Conservation (phyloP, 805 yeast genomes). For the Zygoascus flipseniorum region DNA sequence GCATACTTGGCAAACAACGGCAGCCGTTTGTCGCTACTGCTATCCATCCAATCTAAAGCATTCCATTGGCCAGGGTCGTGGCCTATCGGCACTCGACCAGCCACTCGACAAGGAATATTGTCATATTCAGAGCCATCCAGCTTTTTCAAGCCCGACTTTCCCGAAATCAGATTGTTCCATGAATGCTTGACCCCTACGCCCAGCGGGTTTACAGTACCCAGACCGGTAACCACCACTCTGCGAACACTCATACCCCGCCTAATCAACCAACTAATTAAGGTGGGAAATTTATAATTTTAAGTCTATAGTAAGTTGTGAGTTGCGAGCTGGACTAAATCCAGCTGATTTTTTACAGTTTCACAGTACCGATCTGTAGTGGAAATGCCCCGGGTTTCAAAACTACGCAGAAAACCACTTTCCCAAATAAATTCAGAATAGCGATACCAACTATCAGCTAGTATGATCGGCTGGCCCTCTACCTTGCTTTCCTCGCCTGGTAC, state of each 20-base stretch:
- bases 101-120: conserved; percentile 60
- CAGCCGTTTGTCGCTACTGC: conserved; percentile 47
- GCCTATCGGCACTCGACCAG: conserved; percentile 52
- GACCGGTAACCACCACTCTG: conserved; percentile 86
- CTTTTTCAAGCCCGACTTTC: conserved; percentile 31
- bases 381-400: not conserved
- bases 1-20: conserved; percentile 76
- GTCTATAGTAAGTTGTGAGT: no score
- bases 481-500: no score
- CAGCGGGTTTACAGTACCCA: conserved; percentile 80
- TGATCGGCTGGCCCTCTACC: no score
- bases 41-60: conserved; percentile 40
- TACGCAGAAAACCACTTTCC: not conserved
- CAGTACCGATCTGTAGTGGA: not conserved
- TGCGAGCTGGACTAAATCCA: no score
- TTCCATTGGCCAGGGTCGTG: conserved; percentile 37
- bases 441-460: no score
- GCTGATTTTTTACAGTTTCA: no score
- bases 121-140: conserved; percentile 40
- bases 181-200: conserved; percentile 43
- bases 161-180: conserved; percentile 29
- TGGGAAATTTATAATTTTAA: no score
- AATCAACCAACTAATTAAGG: no score
- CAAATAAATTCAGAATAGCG: no score
- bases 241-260: conserved; percentile 15